Evolutionary conservation across 106 monocot species (phyloP), one percentile per base, ranked within the genome.

Genomic region (Hemerocallis citrina): DNA sequence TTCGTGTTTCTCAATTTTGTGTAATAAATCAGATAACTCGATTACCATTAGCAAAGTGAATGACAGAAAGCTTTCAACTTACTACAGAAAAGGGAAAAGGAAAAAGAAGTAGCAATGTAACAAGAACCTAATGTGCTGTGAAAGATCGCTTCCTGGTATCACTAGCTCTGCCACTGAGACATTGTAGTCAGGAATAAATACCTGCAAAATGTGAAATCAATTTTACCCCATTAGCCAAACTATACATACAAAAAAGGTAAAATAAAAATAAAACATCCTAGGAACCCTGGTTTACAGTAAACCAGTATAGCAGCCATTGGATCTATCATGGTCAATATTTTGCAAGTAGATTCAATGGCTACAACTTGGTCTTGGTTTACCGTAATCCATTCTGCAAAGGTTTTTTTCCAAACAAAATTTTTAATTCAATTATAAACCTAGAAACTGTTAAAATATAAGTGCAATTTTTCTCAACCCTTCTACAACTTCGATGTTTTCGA

Each of bases 101-200:
- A 32, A 31, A 32, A 32, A 32, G n/a, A 16, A 15, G 9, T 7
- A 54, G n/a, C 14, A 10, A 54, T 5, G 16, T 1, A 16, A 16
- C 54, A 31, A 54, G 29, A 54, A 68, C 75, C 75, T 75, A 43
- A 68, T 68, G 38, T 75, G 75, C 37, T 75, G 75, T 34, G 75
- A 75, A 34, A 75, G 68, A 42, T 75, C 75, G 39, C 75, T 75
- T 68, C 75, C 75, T 52, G 75, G 75, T 43, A 75, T 75, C 46
- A 75, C 68, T 27, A 75, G 43, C 46, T 75, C 75, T 10, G 75
- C 75, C 55, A 75, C 68, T 47, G 75, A 75, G 12, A 75, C 75
- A 56, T 75, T 75, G 56, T 75, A 75, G 55, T 75, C 75, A 38
- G 75, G 75, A 48, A 75, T 75, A 38, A 68, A 75, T 43, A 75